Percentiles rank a stretch among this genome's conserved stretches.
Evolutionary conservation across 2,329 filamentous ascomycete species (phyloP).

Genomic region (Aspergillus sclerotialis): DNA sequence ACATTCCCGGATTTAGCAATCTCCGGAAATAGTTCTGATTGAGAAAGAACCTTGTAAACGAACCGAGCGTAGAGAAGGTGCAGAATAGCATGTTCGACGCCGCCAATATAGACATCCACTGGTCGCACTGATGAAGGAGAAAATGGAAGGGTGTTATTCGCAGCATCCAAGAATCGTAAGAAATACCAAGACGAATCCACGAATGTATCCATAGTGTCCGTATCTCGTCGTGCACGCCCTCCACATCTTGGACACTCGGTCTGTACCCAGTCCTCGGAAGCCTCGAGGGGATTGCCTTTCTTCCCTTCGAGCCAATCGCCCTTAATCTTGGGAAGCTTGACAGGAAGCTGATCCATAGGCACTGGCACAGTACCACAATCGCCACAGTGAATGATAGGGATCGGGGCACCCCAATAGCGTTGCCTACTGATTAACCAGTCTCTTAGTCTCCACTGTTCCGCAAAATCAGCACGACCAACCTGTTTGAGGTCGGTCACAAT

Average conservation of each 20-base stretch:
- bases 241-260: slow-evolving; percentile 66
- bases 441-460: slow-evolving; percentile 70
- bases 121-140: slow-evolving; percentile 55
- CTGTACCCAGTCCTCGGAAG: slow-evolving; percentile 65
- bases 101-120: slow-evolving; percentile 83
- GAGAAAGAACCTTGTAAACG: slow-evolving; percentile 76
- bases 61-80: slow-evolving; percentile 86
- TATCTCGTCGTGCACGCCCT: slow-evolving; percentile 67
- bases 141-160: slow-evolving; percentile 57
- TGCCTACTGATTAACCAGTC: slow-evolving; percentile 93
- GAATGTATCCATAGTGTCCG: slow-evolving; percentile 94
- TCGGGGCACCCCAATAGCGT: slow-evolving; percentile 85
- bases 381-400: slow-evolving; percentile 77
- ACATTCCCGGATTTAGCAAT: slow-evolving; percentile 27
- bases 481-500: slow-evolving; percentile 49
- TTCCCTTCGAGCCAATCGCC: slow-evolving; percentile 62
- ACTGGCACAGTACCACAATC: slow-evolving; percentile 74
- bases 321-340: slow-evolving; percentile 63
- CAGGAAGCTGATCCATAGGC: slow-evolving; percentile 67
- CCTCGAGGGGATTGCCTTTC: slow-evolving; percentile 69
- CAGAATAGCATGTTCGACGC: slow-evolving; percentile 84
- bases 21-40: slow-evolving; percentile 35
- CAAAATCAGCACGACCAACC: slow-evolving; percentile 52
- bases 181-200: slow-evolving; percentile 96
- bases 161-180: slow-evolving; percentile 67